Evolutionary conservation across 352 stramenopile species (phyloP), one percentile per base, ranked within the genome.

Genomic region (Aphanomyces euteiches): DNA sequence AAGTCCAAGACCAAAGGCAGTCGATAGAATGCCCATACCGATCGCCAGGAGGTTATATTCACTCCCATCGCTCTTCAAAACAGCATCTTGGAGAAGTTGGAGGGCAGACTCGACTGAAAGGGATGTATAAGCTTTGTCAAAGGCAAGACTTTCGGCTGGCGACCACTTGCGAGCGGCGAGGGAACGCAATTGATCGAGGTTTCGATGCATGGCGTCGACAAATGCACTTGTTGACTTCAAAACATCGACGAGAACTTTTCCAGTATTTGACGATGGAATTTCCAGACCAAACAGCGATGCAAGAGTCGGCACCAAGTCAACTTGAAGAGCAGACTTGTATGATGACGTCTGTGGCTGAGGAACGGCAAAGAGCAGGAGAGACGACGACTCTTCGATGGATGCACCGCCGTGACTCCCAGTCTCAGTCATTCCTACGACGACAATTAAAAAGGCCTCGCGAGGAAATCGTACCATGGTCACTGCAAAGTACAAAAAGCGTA

Each of bases 241-340:
- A 28, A 90, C 79, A 56, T 89, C 79, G 28, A 85, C 70, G 3
- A 96, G 73, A 13, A 93, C n/a, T 10, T 85, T 58, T 0, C 88
- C 88, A 0, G 82, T 93, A 56, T 81, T 95, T 47, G 82, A 79
- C 0, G 73, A 17, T 1, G 88, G 88, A 39, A 95, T 93, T 0
- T 56, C 73, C 5, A 96, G 66, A 10, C 83, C 83, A 61, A 95
- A 90, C 0, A 95, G 72, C 5, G 82, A 68, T 4, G 85, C 83
- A 47, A 96, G 82, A 4, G 87, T 96, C n/a, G 86, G 86, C 17
- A 94, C 89, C 4, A 96, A 66, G 60, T 96, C 89, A 19, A 96
- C 85, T 65, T 96, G 89, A 54, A 66, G 77, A 12, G n/a, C 12
- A 0, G 21, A 58, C 12, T 65, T 43, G 19, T 39, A 34, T 41